Evolutionary conservation across 805 yeast species (phyloP), one percentile per base, ranked within the genome.

Genomic region (Starmera dryadoides): DNA sequence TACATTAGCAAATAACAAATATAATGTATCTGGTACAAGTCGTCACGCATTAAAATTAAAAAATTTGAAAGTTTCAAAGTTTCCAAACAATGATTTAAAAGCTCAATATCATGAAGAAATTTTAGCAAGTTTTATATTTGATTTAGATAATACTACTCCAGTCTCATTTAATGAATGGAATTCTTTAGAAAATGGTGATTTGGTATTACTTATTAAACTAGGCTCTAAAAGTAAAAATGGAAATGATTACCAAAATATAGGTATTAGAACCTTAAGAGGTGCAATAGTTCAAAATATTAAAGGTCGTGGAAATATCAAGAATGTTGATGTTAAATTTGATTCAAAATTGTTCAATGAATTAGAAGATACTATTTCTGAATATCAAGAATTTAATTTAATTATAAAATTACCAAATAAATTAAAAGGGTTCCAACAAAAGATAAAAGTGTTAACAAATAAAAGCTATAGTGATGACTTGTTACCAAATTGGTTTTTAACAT

Each of bases 401-500:
- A 8, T 36, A 6, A 23, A 31, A 25, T n/a, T 19, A 1, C 52
- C 53, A 3, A 21, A 30, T 4, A 11, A 25, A 0, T 31, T 44
- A 15, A 25, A 28, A n/a, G 14, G 17, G 3, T 42, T 32, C 22
- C 8, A 30, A 15, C 18, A 11, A 3, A 11, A 18, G 1, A 30
- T 47, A 10, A 12, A 39, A 18, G 4, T 42, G 10, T 11, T 33
- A 33, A 14, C 46, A 21, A 26, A 42, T 14, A 10, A 41, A 39
- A 22, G 40, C 34, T 7, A 22, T 4, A 12, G 33, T 30, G 38
- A 45, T 31, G 25, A 33, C 34, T 16, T 25, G 4, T 29, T 63
- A 0, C 69, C 69, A 1, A 53, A 49, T 1, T 66, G 72, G 72
- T 36, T 67, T 0, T 30, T 42, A 8, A 62, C 61, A 22, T 35